Conservation (phyloP, 441 rosid genomes). For the Breynia disticha region DNA sequence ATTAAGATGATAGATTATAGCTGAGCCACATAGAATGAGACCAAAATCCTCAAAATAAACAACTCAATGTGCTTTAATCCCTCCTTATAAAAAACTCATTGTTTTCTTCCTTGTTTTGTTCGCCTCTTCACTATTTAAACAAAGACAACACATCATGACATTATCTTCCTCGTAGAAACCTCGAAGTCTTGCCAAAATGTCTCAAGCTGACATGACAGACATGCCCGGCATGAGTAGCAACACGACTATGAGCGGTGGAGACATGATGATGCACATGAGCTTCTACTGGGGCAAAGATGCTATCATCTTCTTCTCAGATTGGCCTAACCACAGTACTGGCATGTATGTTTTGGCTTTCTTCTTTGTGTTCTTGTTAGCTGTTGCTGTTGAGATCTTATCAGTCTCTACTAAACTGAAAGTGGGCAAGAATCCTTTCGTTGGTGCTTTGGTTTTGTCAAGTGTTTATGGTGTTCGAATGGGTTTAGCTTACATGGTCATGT, state of each 20-base stretch:
- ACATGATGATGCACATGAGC: conserved; percentile 32
- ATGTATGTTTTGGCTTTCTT: conserved; percentile 39
- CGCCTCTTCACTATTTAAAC: neutral
- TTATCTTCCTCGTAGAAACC: neutral
- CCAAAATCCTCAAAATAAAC: no score
- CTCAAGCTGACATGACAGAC: neutral
- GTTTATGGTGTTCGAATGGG: conserved; percentile 27
- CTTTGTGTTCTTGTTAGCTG: conserved; percentile 30
- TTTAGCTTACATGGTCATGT: conserved; percentile 54
- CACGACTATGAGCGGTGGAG: neutral
- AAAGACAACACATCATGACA: neutral
- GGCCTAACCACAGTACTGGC: conserved; percentile 40
- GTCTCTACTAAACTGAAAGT: conserved; percentile 5
- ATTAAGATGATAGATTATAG: no score
- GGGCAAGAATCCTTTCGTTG: conserved; percentile 4
- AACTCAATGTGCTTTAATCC: no score
- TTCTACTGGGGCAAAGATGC: conserved; percentile 62
- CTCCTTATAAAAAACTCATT: no score
- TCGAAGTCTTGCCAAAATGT: neutral
- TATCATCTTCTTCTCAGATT: conserved; percentile 38
- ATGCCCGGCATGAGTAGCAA: neutral
- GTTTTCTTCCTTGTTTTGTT: neutral
- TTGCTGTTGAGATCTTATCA: conserved; percentile 29
- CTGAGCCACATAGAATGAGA: no score
- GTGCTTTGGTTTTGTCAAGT: conserved; percentile 15